Base-by-base conservation (phyloP, 139 green algal genomes). In the Tetraselmis striata region DNA sequence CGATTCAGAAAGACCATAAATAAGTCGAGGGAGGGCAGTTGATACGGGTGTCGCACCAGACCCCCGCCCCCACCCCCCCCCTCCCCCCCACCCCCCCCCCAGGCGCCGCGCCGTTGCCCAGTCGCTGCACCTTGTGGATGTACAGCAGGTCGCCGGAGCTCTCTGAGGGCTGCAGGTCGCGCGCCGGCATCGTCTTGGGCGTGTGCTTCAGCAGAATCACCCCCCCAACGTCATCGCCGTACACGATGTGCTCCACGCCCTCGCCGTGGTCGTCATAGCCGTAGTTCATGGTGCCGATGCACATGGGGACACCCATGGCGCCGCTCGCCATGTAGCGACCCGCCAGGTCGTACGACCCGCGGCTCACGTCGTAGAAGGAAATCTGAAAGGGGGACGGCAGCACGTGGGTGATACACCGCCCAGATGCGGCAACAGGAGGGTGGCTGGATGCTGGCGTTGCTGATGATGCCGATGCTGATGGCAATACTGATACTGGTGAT, bases 291-390 rank as follows among this genome's bases (percentile, higher is more conserved):
- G 45, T 67, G 45, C 29, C 29, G 23, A 96, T 85, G 76, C 86
- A 89, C 32, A 92, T 84, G 0, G 93, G 93, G 32, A 93, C 88
- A 2, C 93, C 93, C 90, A 95, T 91, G 32, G 31, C 31, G 31
- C 91, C 93, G 0, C 80, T 67, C 0, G 86, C 86, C 30, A 91
- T 90, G 24, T 95, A 80, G 5, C 91, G 82, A 23, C 90, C 90
- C 1, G 84, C 86, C 24, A 93, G 84, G 45, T 96, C 92, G 77
- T 91, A 95, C 0, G 85, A 89, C 0, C 90, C 88, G 1, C 93
- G 89, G 78, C 91, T 89, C 0, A 92, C 84, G 59, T 95, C 92
- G 79, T 94, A 97, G 76, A 92, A 95, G 27, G 82, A 91, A 77
- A 97, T 90, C 82, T 87, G 85, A 59, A 77, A n/a, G n/a, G n/a